Percentiles rank a stretch among this genome's conserved stretches.
phyloP scores from a whole-genome alignment of 73 alveolate species.

The Breviolum minutum region DNA sequence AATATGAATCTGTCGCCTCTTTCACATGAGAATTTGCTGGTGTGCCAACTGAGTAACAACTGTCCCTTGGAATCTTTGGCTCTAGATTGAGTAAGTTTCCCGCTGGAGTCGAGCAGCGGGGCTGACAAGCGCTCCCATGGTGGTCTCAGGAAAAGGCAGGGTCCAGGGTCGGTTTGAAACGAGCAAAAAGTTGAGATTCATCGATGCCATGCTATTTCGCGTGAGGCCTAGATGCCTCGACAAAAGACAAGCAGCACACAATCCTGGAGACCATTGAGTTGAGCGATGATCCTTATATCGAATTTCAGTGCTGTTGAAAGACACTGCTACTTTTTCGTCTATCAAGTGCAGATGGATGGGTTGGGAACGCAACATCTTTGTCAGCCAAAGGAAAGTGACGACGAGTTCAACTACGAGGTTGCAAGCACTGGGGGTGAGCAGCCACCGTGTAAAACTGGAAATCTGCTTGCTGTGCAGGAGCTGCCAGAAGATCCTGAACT shows the following conservation, averaged over 20 bases:
- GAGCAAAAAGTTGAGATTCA: too few relatives aligned
- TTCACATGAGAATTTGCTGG: too few relatives aligned
- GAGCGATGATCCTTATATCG: conserved; percentile 54
- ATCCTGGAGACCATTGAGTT: conserved; percentile 75
- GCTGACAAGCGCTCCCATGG: background rate
- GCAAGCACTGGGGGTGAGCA: background rate
- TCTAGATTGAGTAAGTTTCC: conserved; percentile 1
- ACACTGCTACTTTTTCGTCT: background rate
- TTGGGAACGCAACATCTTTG: too few relatives aligned
- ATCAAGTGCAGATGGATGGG: background rate
- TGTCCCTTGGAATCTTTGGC: background rate
- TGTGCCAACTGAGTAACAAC: too few relatives aligned
- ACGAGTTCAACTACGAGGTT: conserved; percentile 92
- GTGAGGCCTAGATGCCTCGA: conserved; percentile 62
- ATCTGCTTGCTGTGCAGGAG: conserved; percentile 1
- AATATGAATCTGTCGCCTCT: too few relatives aligned
- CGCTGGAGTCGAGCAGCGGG: background rate
- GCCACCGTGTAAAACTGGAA: background rate
- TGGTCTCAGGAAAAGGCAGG: conserved; percentile 25
- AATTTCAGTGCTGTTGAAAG: background rate
- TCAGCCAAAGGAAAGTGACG: conserved; percentile 64
- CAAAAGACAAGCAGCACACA: conserved; percentile 84
- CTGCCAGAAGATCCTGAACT: conserved; percentile 94
- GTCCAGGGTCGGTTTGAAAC: too few relatives aligned
- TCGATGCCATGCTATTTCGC: background rate